Evolutionary conservation across 1,284 basidiomycete genomes (phyloP).

Genomic region (Cystobasidium pallidum): DNA sequence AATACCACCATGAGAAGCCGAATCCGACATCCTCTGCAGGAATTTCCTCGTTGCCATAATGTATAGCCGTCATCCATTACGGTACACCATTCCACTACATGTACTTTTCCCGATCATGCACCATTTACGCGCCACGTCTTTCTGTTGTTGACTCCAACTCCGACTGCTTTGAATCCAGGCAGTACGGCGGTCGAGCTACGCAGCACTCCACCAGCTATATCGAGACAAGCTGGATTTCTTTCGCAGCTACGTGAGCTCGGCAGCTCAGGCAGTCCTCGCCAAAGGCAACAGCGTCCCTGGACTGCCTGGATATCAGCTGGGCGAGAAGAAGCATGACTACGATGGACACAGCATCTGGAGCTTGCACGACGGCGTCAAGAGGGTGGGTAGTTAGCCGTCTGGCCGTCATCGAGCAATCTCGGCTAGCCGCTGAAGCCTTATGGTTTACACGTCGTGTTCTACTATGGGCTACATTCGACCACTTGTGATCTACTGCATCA

Average conservation of each 20-base stretch:
- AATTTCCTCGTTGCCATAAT: no score
- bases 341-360: slow-evolving; percentile 76
- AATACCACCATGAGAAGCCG: no score
- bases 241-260: slow-evolving; percentile 42
- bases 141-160: no score
- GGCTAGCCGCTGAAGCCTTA: not conserved
- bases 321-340: slow-evolving; percentile 70
- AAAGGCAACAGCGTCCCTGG: slow-evolving; percentile 49
- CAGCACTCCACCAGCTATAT: not conserved
- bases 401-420: no score
- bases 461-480: no score
- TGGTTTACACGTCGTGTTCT: not conserved
- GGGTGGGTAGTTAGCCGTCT: slow-evolving; percentile 62
- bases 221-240: slow-evolving; percentile 40
- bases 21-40: no score
- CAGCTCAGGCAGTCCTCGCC: slow-evolving; percentile 45
- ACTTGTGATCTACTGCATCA: not conserved
- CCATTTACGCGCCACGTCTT: no score
- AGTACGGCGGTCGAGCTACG: no score
- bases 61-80: no score
- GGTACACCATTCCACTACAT: no score
- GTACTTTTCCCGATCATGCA: no score
- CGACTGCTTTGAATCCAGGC: no score
- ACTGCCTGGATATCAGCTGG: slow-evolving; percentile 68
- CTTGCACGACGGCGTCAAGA: slow-evolving; percentile 83